Conservation (phyloP, 495 filamentous ascomycete genomes). For the Neurospora africana region DNA sequence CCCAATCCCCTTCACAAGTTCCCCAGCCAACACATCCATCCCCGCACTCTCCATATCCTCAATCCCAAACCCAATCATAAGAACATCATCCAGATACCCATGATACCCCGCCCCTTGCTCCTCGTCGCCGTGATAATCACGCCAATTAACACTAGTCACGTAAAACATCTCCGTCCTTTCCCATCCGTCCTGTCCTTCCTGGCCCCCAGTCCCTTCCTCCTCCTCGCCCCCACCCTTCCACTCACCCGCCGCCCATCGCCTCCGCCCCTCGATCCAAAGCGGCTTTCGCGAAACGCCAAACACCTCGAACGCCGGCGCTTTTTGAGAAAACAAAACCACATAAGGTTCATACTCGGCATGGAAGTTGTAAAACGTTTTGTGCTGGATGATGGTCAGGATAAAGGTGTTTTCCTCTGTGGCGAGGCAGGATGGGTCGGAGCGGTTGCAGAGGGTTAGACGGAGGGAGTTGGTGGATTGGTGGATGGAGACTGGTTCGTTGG, state of each 20-base stretch:
- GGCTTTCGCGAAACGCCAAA: slow-evolving; percentile 39
- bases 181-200: slow-evolving; percentile 1
- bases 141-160: slow-evolving; percentile 44
- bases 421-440: slow-evolving; percentile 32
- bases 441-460: slow-evolving; percentile 38
- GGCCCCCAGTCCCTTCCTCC: not conserved
- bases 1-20: slow-evolving; percentile 32
- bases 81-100: slow-evolving; percentile 38
- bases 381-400: slow-evolving; percentile 41
- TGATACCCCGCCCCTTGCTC: slow-evolving; percentile 31
- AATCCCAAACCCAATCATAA: slow-evolving; percentile 40
- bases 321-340: slow-evolving; percentile 35
- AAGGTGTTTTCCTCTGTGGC: slow-evolving; percentile 35
- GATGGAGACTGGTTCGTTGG: slow-evolving; percentile 27
- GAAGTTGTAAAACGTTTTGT: slow-evolving; percentile 35
- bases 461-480: slow-evolving; percentile 50
- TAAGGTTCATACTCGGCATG: slow-evolving; percentile 46
- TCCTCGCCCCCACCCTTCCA: not conserved
- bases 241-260: not conserved
- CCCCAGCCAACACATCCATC: slow-evolving; percentile 37
- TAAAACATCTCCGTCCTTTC: slow-evolving; percentile 39
- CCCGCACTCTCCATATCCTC: slow-evolving; percentile 34
- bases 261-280: slow-evolving; percentile 40
- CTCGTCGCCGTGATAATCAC: slow-evolving; percentile 2
- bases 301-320: slow-evolving; percentile 33